These are phyloP conservation scores for Phialemonium atrogriseum DNA, from an alignment of 2,329 filamentous ascomycete genomes.

Conservation along the genomic window DNA sequence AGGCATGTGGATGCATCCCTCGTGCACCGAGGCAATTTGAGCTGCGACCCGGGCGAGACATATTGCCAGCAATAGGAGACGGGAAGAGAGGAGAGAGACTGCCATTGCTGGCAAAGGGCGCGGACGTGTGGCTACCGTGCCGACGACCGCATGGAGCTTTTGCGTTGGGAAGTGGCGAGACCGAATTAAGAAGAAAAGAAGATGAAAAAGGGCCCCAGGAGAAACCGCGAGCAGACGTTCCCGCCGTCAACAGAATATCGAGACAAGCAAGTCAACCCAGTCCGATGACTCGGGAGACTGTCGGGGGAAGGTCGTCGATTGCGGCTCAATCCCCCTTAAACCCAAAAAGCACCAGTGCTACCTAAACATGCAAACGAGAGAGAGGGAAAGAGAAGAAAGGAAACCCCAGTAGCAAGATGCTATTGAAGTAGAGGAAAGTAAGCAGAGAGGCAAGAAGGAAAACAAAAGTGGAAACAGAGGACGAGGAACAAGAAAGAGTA, in stretches of 20 bases:
- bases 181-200: too few species aligned
- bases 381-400: not conserved
- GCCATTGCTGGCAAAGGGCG: slow-evolving; percentile 18
- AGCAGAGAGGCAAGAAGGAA: not conserved
- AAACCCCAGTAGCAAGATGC: not conserved
- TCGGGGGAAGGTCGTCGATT: too few species aligned
- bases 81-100: slow-evolving; percentile 11
- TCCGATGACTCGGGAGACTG: too few species aligned
- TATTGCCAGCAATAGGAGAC: slow-evolving; percentile 14
- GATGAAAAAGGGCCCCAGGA: slow-evolving; percentile 1
- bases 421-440: not conserved
- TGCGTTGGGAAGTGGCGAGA: not conserved
- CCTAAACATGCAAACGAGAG: not conserved
- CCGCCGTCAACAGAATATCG: not conserved
- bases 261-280: too few species aligned
- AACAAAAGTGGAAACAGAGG: slow-evolving; percentile 4
- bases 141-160: slow-evolving; percentile 9
- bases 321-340: too few species aligned
- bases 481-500: not conserved
- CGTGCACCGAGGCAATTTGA: slow-evolving; percentile 12
- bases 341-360: too few species aligned
- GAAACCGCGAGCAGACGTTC: not conserved
- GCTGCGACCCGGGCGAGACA: slow-evolving; percentile 9
- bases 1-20: slow-evolving; percentile 28
- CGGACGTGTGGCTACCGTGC: slow-evolving; percentile 8